Conservation (phyloP, 352 stramenopile genomes). For the Phytophthora pluvialis region DNA sequence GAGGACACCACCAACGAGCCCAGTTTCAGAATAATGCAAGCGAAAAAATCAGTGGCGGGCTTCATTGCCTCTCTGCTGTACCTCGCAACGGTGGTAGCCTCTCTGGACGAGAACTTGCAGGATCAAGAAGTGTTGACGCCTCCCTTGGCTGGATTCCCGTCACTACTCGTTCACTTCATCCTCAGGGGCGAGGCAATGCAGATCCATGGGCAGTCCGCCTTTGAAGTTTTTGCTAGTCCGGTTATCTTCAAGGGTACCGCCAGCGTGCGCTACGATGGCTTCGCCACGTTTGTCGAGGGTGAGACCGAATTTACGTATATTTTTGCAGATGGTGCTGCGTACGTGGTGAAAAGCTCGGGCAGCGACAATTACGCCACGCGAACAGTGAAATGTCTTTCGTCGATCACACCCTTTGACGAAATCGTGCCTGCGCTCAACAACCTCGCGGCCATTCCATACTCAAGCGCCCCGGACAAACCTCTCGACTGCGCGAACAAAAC, state of each 20-base stretch:
- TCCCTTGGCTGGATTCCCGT: background rate
- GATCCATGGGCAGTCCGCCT: conserved; percentile 26
- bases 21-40: too few species aligned
- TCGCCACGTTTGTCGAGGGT: conserved; percentile 16
- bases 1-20: too few species aligned
- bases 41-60: too few species aligned
- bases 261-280: conserved; percentile 27
- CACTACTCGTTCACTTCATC: too few species aligned
- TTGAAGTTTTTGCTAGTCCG: conserved; percentile 33
- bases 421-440: too few species aligned
- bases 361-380: background rate
- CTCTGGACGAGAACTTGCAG: too few species aligned
- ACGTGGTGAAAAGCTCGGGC: conserved; percentile 3
- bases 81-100: too few species aligned
- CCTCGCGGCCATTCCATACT: too few species aligned
- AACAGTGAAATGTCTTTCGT: background rate
- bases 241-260: background rate
- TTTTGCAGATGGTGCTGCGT: conserved; percentile 26
- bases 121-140: too few species aligned
- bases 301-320: conserved; percentile 22
- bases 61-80: too few species aligned
- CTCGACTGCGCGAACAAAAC: too few species aligned
- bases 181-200: background rate
- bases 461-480: too few species aligned
- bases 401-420: conserved; percentile 2